Base-by-base conservation (phyloP, 805 yeast genomes). In the Candida qinlingensis region DNA sequence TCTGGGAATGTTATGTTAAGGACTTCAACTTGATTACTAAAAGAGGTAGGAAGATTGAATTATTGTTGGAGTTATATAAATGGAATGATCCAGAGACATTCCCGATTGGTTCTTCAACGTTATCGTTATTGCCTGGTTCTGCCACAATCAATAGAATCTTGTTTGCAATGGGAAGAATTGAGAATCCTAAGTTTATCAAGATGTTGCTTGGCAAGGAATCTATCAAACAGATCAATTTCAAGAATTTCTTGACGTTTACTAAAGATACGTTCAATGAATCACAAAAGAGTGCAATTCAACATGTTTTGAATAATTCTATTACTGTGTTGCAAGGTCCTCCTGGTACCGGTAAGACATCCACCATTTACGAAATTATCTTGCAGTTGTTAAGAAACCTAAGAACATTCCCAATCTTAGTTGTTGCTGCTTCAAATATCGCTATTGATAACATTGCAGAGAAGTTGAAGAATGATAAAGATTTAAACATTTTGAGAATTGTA, bases 271-370 rank as follows among this genome's bases (percentile, higher is more conserved):
- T 81, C 51, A 81, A 81, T 57, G 77, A 73, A 6, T 81, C 86
- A 0, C 87, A 81, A 51, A 77, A 77, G 53, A 69, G 70, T 33
- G 83, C 83, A 3, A 53, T 59, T 33, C 60, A 58, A 36, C 62
- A 58, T 31, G 62, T 58, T 19, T 42, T 58, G 44, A 58, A 58
- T 43, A 58, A 58, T 39, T 55, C 62, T 75, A 75, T 73, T 38
- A 80, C 81, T 3, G 55, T 85, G 13, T 70, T 85, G 19, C 91
- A 84, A 63, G 92, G 91, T 3, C 92, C 92, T 1, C 91, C 91
- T 3, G 92, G 91, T 11, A 85, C 92, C 0, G 92, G 92, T 47
- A 85, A 85, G 61, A 85, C 92, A 0, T 79, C 83, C 41, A 85
- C 90, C 0, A 67, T 85, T 29, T 80, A 83, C 43, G 91, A 85